A percentile compares a stretch with the other conserved stretches of the same genome.
phyloP scores from a whole-genome alignment of 2,329 filamentous ascomycete species.

The Ophiocordyceps camponoti-leonardi region DNA sequence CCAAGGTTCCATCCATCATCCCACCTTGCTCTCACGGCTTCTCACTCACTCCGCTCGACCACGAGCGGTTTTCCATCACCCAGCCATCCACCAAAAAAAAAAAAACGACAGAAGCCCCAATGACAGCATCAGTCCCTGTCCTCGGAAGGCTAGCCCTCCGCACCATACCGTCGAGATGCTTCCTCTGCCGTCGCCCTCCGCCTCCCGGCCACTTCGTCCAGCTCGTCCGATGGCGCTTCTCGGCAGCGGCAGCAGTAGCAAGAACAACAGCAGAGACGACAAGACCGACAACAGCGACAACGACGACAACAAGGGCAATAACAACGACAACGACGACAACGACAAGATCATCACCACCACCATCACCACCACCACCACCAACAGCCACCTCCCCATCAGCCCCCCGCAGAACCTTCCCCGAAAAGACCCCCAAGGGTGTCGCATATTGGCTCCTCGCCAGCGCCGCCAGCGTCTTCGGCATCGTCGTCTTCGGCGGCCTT shows the following conservation, averaged over 20 bases:
- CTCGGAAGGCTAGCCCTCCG: constrained; percentile 22
- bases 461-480: constrained; percentile 86
- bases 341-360: neutral
- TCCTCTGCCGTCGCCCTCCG: constrained; percentile 23
- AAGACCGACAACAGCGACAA: constrained; percentile 3
- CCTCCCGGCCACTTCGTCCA: neutral
- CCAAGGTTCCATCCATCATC: neutral
- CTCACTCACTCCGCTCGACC: no score
- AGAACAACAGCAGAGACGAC: constrained; percentile 1
- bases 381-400: no score
- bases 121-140: constrained; percentile 25
- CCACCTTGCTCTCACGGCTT: no score
- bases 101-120: constrained; percentile 5
- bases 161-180: constrained; percentile 17
- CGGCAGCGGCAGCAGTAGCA: constrained; percentile 13
- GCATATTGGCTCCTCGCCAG: constrained; percentile 89
- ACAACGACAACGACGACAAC: constrained; percentile 8
- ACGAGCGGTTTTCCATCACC: no score
- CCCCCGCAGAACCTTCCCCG: constrained; percentile 26
- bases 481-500: constrained; percentile 86
- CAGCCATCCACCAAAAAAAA: no score
- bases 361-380: neutral
- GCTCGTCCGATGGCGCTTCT: constrained; percentile 19
- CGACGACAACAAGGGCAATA: constrained; percentile 6
- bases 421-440: constrained; percentile 57